Evolutionary conservation across 228 moss, liverwort and hornwort species (phyloP).

Genomic region (Sphagnum fallax): DNA sequence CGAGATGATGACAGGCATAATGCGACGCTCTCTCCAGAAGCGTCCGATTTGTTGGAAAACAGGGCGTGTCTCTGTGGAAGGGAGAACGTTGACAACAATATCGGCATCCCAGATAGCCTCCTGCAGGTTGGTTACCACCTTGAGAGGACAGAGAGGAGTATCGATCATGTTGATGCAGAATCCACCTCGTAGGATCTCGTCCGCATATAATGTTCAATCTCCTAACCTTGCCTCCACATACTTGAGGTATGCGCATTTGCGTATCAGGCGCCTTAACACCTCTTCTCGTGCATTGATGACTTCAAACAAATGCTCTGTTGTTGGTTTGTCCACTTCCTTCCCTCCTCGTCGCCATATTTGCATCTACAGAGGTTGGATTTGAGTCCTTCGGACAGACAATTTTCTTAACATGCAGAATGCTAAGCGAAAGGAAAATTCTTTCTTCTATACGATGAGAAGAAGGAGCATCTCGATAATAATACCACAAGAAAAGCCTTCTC

Average conservation of each 20-base stretch:
- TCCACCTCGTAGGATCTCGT: slow-evolving; percentile 90
- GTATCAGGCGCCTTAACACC: slow-evolving; percentile 82
- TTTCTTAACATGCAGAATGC: too few species aligned
- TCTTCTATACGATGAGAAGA: too few species aligned
- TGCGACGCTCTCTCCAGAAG: too few species aligned
- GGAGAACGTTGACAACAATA: slow-evolving; percentile 87
- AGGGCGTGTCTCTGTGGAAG: slow-evolving; percentile 80
- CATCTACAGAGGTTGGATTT: slow-evolving; percentile 22
- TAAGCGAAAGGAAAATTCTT: too few species aligned
- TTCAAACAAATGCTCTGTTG: slow-evolving; percentile 80
- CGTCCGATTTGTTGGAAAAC: slow-evolving; percentile 91
- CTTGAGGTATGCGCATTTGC: slow-evolving; percentile 96
- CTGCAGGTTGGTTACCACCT: slow-evolving; percentile 93
- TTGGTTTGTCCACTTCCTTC: slow-evolving; percentile 64
- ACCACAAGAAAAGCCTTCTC: too few species aligned
- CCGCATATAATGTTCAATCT: slow-evolving; percentile 76
- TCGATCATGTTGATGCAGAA: slow-evolving; percentile 97
- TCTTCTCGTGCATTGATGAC: too few species aligned
- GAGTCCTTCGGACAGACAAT: too few species aligned
- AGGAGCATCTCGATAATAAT: too few species aligned
- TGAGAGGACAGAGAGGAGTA: slow-evolving; percentile 88
- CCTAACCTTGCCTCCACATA: slow-evolving; percentile 94
- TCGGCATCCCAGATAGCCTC: slow-evolving; percentile 99
- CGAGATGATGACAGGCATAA: too few species aligned
- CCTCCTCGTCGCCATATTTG: slow-evolving; percentile 85